Conservation (phyloP, 768 basidiomycete genomes). For the Phanerochaete sordida region DNA sequence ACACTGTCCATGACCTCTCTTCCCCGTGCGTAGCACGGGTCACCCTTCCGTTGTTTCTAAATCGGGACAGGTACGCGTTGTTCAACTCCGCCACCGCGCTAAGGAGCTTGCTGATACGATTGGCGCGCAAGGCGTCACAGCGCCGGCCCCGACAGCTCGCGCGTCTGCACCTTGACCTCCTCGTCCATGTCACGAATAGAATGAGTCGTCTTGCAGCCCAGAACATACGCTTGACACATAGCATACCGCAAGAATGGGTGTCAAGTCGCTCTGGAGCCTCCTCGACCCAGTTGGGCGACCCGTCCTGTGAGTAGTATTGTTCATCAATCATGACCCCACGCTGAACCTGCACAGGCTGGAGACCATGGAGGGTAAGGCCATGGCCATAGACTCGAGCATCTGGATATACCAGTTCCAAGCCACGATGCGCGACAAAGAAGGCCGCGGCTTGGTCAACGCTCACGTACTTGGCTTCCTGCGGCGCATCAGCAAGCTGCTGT, state of each 20-base stretch:
- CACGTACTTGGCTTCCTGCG: slow-evolving; percentile 90
- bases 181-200: slow-evolving; percentile 2
- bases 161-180: neutral
- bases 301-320: slow-evolving; percentile 61
- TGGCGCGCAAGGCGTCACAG: neutral
- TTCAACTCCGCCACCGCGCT: neutral
- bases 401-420: slow-evolving; percentile 99
- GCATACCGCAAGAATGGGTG: slow-evolving; percentile 64
- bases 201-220: neutral
- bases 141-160: neutral
- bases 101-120: neutral
- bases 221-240: neutral
- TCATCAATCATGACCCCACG: neutral
- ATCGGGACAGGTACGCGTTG: neutral
- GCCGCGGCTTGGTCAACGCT: slow-evolving; percentile 84
- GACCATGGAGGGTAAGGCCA: slow-evolving; percentile 88
- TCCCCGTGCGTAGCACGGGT: too few species aligned
- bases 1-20: too few species aligned
- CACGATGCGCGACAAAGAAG: slow-evolving; percentile 98
- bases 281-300: slow-evolving; percentile 92
- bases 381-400: slow-evolving; percentile 98
- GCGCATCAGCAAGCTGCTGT: slow-evolving; percentile 90
- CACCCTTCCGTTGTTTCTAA: too few species aligned
- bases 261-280: slow-evolving; percentile 93
- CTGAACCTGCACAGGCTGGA: slow-evolving; percentile 59